Evolutionary conservation across 805 yeast genomes (phyloP), one percentile per base, ranked within the genome.

Genomic region (Pichia cabralensis): DNA sequence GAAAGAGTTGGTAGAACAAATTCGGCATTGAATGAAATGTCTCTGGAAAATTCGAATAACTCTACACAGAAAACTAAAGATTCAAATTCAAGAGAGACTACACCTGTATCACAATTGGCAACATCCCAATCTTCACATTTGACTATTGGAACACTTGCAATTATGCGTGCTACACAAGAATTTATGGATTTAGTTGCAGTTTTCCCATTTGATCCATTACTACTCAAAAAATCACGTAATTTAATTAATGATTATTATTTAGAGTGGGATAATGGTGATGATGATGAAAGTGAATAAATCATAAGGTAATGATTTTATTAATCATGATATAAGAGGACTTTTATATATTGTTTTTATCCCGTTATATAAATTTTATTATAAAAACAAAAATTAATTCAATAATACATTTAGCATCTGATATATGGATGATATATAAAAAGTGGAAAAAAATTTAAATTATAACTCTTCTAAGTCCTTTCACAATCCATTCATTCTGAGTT

Each of bases 121-220:
- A 26, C 20, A 30, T 26, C 31, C n/a, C n/a, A n/a, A 11, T 23
- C 33, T 8, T 18, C 30, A 6, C 29, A 10, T 25, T 13, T 24
- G 12, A 38, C 44, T n/a, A 35, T 31, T 22, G 35, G 42, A 14
- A 36, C 42, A 21, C 39, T 21, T 18, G 31, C 39, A 7, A 31
- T 35, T 27, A 25, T 42, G 26, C 52, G 52, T 34, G 57, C 51
- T 40, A 52, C 56, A 49, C 88, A 82, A 51, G 95, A 86, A 50
- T 85, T 83, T 50, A 69, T 82, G 45, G 94, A 85, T 49, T 64
- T 89, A 34, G 96, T 88, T 54, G 86, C 92, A n/a, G 89, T 85
- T 54, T 89, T 89, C 58, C 98, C 98, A 10, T 89, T 83, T 54
- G 97, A 89, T 62, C 98, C 98, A 1, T 58, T 92, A 41, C 73